Evolutionary conservation across 2,329 filamentous ascomycete species (phyloP), one percentile per base, ranked within the genome.

Genomic region (Pestalotiopsis sp.): DNA sequence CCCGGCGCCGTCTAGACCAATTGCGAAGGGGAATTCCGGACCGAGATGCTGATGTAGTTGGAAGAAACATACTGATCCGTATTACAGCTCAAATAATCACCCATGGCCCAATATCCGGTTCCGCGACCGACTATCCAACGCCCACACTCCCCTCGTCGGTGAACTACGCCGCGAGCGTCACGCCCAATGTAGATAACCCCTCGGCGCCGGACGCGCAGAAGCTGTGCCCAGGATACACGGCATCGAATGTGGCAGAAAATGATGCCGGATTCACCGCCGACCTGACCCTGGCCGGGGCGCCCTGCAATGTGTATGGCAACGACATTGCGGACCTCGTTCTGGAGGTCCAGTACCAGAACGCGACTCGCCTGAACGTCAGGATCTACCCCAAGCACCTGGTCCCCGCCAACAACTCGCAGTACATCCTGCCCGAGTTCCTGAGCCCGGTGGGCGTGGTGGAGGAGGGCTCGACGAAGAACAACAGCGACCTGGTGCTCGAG

Each of bases 261-360:
- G 75, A 78, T 45, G 82, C 81, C 63, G 88, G 88, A 7, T 80
- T 96, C 66, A 92, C 88, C 1, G 94, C 93, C 1, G 86, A 92
- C 71, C 83, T 97, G 62, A 85, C 80, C 2, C 85, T 97, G 12
- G 91, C 91, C 7, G 93, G 93, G 0, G 75, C 83, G 11, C 84
- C 91, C 6, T 96, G 93, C 82, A 92, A 95, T 78, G 87, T 89
- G 27, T 97, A 95, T 71, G 93, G 94, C 0, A 91, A 86, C 9
- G 94, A 97, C 75, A 82, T 97, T 36, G 84, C 90, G 31, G 82
- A 86, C 4, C 81, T 97, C 61, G 86, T 85, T 45, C 81, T 97
- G 39, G 86, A 88, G 3, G 90, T 96, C 13, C 87, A 91, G 74
- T 91, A 91, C 72, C 89, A 93, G 75, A 85, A 87, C 4, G 80